These are phyloP conservation scores for Neoascochyta sp. DNA, from an alignment of 2,329 filamentous ascomycete genomes.

Conservation along the genomic window DNA sequence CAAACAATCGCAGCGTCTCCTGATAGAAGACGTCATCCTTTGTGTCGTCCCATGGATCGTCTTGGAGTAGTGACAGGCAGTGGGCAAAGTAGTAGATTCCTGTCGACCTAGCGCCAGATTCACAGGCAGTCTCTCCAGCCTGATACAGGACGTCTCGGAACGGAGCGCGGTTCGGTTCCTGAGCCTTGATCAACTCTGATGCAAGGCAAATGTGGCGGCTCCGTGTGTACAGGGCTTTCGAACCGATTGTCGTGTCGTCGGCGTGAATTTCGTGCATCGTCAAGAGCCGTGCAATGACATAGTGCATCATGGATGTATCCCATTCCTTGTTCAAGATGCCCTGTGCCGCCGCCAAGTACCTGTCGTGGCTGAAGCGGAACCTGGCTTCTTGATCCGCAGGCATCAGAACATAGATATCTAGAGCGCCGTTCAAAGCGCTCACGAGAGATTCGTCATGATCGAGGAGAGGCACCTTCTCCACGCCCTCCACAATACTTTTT, in stretches of 20 bases:
- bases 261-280: slow-evolving; percentile 61
- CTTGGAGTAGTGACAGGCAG: slow-evolving; percentile 74
- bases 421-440: slow-evolving; percentile 73
- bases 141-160: slow-evolving; percentile 76
- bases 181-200: slow-evolving; percentile 67
- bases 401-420: slow-evolving; percentile 77
- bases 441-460: slow-evolving; percentile 65
- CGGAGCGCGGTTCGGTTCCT: slow-evolving; percentile 57
- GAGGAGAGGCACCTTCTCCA: slow-evolving; percentile 47
- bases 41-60: slow-evolving; percentile 70
- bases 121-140: slow-evolving; percentile 72
- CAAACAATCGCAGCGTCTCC: slow-evolving; percentile 70
- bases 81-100: slow-evolving; percentile 77
- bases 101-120: slow-evolving; percentile 77
- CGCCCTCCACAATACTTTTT: slow-evolving; percentile 51
- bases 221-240: slow-evolving; percentile 61
- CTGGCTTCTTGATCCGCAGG: slow-evolving; percentile 79
- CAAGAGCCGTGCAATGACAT: slow-evolving; percentile 77
- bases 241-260: slow-evolving; percentile 53
- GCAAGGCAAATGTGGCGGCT: slow-evolving; percentile 79
- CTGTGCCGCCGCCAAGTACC: slow-evolving; percentile 73
- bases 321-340: slow-evolving; percentile 58
- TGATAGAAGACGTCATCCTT: slow-evolving; percentile 74
- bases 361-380: slow-evolving; percentile 83
- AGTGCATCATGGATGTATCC: slow-evolving; percentile 66